Conservation (phyloP, 2,329 filamentous ascomycete genomes). For the Colletotrichum lupini region DNA sequence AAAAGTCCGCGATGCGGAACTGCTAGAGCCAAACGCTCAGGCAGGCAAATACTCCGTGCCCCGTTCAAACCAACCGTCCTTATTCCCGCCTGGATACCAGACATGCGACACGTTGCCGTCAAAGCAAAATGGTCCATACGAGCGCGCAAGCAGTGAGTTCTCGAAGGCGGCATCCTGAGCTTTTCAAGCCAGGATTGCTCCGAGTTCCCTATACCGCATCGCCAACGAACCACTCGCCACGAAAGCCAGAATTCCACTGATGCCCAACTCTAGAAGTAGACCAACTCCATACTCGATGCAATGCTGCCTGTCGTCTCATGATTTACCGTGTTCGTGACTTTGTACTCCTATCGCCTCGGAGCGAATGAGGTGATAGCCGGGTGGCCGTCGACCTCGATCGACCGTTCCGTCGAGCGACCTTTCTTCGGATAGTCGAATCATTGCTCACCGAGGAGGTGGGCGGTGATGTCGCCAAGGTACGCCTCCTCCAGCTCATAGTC, state of each 20-base stretch:
- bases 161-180: neutral
- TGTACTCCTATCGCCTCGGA: neutral
- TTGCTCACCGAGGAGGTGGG: slow-evolving; percentile 83
- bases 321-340: neutral
- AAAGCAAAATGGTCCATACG: neutral
- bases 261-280: slow-evolving; percentile 18
- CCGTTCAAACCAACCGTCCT: neutral
- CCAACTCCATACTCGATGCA: slow-evolving; percentile 28
- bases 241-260: neutral
- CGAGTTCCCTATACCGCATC: neutral
- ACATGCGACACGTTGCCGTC: neutral
- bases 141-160: neutral
- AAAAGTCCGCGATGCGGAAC: slow-evolving; percentile 20
- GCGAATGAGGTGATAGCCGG: neutral
- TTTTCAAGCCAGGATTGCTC: neutral
- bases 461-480: slow-evolving; percentile 91
- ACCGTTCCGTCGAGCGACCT: neutral
- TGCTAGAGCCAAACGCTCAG: neutral
- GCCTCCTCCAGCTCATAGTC: slow-evolving; percentile 91
- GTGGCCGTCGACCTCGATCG: neutral
- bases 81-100: neutral
- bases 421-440: slow-evolving; percentile 41
- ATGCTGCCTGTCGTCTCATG: neutral
- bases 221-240: neutral
- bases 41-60: neutral